Conservation (phyloP, 192 early-diverging fungal genomes). For the Entomortierella parvispora region DNA sequence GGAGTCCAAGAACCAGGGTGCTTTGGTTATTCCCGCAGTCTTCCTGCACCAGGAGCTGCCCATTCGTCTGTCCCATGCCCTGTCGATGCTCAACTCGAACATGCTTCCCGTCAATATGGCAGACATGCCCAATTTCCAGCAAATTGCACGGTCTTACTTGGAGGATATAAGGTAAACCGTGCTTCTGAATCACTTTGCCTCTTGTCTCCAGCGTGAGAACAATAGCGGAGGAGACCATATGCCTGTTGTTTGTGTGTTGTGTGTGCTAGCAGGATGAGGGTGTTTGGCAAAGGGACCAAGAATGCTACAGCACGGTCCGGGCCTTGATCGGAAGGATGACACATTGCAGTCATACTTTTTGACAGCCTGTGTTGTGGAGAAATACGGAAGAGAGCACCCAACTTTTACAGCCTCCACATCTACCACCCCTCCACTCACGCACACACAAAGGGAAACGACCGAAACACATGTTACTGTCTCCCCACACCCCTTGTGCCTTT, state of each 20-base stretch:
- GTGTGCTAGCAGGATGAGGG: too few relatives aligned
- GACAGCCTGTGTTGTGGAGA: constrained; percentile 2
- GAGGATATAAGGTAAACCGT: constrained; percentile 58
- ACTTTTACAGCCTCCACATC: background rate
- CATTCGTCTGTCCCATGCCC: constrained; percentile 65
- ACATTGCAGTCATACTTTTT: constrained; percentile 21
- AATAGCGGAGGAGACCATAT: too few relatives aligned
- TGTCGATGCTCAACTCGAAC: constrained; percentile 57
- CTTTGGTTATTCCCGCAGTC: constrained; percentile 50
- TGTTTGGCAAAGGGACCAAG: too few relatives aligned
- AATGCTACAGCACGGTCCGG: too few relatives aligned
- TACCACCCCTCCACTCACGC: background rate
- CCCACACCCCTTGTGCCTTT: too few relatives aligned
- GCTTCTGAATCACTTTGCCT: background rate
- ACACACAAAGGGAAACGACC: too few relatives aligned
- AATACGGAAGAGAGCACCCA: constrained; percentile 4
- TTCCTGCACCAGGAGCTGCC: constrained; percentile 68
- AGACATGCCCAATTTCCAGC: constrained; percentile 53
- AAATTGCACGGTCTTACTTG: constrained; percentile 60
- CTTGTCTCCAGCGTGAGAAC: background rate
- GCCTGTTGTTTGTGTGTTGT: background rate
- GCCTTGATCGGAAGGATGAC: constrained; percentile 10
- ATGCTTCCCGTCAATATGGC: constrained; percentile 56
- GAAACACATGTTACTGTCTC: too few relatives aligned
- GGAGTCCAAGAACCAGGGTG: constrained; percentile 32